Evolutionary conservation across 192 early-diverging fungal genomes (phyloP).

Genomic region (Chytriomyces confervae): DNA sequence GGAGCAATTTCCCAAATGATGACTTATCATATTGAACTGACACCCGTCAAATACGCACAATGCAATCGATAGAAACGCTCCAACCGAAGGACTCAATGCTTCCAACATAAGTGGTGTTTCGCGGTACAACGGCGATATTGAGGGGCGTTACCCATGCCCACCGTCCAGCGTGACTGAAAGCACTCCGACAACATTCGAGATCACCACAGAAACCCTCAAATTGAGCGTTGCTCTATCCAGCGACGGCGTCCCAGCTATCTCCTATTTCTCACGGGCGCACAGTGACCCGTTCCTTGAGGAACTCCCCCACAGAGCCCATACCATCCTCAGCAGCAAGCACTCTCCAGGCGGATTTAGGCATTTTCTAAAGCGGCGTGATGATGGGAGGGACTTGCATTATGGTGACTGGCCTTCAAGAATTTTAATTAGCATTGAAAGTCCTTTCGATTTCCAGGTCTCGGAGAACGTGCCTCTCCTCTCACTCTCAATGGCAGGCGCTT

Average conservation of each 20-base stretch:
- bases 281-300: constrained; percentile 53
- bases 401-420: constrained; percentile 7
- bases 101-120: no score
- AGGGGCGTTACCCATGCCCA: no score
- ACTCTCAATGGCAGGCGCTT: constrained; percentile 54
- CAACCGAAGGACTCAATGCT: no score
- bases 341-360: constrained; percentile 40
- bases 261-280: constrained; percentile 4
- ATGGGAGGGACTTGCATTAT: constrained; percentile 43
- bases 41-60: no score
- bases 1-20: no score
- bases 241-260: constrained; percentile 3
- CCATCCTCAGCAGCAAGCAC: constrained; percentile 32
- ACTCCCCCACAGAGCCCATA: constrained; percentile 55
- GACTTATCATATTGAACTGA: no score
- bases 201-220: constrained; percentile 14
- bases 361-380: constrained; percentile 39
- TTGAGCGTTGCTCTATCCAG: not conserved
- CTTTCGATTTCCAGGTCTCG: constrained; percentile 39
- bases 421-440: not conserved
- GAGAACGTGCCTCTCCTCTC: constrained; percentile 55
- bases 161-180: no score
- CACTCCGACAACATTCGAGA: not conserved
- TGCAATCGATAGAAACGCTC: no score
- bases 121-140: no score